These are phyloP conservation scores for Trichoderma atrobrunneum DNA, from an alignment of 2,329 filamentous ascomycete genomes.

Conservation along the genomic window DNA sequence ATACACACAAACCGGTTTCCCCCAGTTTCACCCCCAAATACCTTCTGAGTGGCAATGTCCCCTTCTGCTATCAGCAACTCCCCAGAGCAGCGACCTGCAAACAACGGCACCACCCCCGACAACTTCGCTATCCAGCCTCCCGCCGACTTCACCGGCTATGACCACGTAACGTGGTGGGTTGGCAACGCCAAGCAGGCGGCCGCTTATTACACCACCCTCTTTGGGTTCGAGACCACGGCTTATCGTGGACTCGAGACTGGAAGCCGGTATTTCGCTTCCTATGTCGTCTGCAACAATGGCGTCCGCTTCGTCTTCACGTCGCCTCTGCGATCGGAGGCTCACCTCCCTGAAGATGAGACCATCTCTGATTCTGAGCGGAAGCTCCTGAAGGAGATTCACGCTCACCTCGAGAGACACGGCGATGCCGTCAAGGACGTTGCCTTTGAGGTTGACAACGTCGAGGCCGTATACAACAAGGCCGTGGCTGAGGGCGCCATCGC, in stretches of 20 bases:
- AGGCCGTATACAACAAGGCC: constrained; percentile 73
- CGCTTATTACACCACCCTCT: constrained; percentile 80
- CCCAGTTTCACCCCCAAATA: background rate
- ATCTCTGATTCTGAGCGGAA: constrained; percentile 61
- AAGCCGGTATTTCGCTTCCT: constrained; percentile 74
- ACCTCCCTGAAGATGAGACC: constrained; percentile 57
- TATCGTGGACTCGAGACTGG: constrained; percentile 89
- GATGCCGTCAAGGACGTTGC: constrained; percentile 95
- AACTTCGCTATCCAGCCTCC: constrained; percentile 54
- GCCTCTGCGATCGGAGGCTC: constrained; percentile 62
- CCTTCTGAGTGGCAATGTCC: constrained; percentile 45
- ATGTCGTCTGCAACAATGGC: constrained; percentile 74
- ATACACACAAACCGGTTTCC: background rate
- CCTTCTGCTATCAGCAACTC: constrained; percentile 57
- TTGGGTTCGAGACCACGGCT: constrained; percentile 80
- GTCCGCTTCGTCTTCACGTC: constrained; percentile 84
- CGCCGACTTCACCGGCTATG: constrained; percentile 74
- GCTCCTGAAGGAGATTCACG: constrained; percentile 71
- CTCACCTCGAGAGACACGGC: constrained; percentile 80
- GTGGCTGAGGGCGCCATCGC: constrained; percentile 61
- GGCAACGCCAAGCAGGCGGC: constrained; percentile 96
- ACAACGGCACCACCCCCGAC: constrained; percentile 42
- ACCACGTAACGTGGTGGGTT: constrained; percentile 94
- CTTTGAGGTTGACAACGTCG: constrained; percentile 88
- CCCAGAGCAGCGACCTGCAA: constrained; percentile 43